phyloP scores from a whole-genome alignment of 108 stramenopile genomes.

The Nannochloropsis gaditana region DNA sequence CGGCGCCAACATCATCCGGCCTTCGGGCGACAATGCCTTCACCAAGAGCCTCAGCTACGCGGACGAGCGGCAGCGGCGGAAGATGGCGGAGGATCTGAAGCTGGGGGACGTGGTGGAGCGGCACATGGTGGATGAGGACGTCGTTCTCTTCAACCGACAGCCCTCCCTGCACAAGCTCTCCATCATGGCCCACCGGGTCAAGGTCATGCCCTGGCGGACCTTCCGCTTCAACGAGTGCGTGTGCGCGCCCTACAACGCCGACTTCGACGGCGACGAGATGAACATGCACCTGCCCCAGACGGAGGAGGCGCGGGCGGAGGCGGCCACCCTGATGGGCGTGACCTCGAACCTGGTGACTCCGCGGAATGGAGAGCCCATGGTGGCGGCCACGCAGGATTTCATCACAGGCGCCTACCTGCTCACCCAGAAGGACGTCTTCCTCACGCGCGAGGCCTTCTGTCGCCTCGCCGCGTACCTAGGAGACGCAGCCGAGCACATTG shows the following conservation, averaged over 20 bases:
- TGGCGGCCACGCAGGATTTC: slow-evolving; percentile 94
- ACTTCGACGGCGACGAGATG: slow-evolving; percentile 99
- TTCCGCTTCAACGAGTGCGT: slow-evolving; percentile 98
- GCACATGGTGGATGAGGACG: slow-evolving; percentile 94
- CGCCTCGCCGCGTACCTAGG: slow-evolving; percentile 77
- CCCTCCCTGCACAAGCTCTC: slow-evolving; percentile 94
- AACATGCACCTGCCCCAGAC: slow-evolving; percentile 99
- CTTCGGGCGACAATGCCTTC: slow-evolving; percentile 55
- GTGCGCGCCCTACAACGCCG: slow-evolving; percentile 95
- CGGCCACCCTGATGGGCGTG: slow-evolving; percentile 83
- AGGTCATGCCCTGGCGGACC: slow-evolving; percentile 85
- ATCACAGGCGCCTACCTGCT: slow-evolving; percentile 78
- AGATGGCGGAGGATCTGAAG: slow-evolving; percentile 67
- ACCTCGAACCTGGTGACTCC: slow-evolving; percentile 90
- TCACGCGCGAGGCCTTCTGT: slow-evolving; percentile 74
- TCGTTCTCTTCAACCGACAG: slow-evolving; percentile 98
- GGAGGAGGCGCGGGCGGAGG: slow-evolving; percentile 97
- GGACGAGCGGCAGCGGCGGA: slow-evolving; percentile 60
- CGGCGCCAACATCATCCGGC: slow-evolving; percentile 80
- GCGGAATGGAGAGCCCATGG: slow-evolving; percentile 94
- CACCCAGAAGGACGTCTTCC: slow-evolving; percentile 89
- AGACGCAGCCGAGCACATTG: slow-evolving; percentile 77
- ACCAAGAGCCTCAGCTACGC: slow-evolving; percentile 79
- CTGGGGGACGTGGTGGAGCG: slow-evolving; percentile 95
- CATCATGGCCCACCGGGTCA: slow-evolving; percentile 93